phyloP scores from a whole-genome alignment of 2,329 filamentous ascomycete genomes.

The Fusarium ambrosium region DNA sequence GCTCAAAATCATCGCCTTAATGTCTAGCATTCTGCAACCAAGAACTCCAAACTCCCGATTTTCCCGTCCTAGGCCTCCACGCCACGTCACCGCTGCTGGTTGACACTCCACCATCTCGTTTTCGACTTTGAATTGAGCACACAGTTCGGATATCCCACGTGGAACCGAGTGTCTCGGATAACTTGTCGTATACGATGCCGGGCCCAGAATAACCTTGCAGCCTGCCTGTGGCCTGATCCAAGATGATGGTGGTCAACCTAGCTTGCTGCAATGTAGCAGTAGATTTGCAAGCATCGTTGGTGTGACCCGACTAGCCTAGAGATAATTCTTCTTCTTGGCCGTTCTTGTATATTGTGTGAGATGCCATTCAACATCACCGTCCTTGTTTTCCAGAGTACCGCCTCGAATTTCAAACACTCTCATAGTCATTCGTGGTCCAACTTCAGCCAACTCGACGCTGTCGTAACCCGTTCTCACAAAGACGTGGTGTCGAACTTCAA shows the following conservation, averaged over 20 bases:
- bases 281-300: background rate
- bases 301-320: slow-evolving; percentile 64
- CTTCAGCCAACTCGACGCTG: slow-evolving; percentile 88
- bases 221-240: background rate
- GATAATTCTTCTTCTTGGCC: slow-evolving; percentile 93
- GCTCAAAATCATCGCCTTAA: slow-evolving; percentile 12
- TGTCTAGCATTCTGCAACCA: slow-evolving; percentile 24
- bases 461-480: slow-evolving; percentile 95
- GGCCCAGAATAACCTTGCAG: slow-evolving; percentile 1
- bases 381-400: slow-evolving; percentile 93
- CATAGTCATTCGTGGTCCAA: slow-evolving; percentile 98
- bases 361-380: slow-evolving; percentile 97
- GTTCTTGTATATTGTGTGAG: slow-evolving; percentile 96
- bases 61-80: slow-evolving; percentile 8
- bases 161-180: slow-evolving; percentile 6
- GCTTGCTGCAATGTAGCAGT: background rate
- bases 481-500: slow-evolving; percentile 86
- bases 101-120: background rate
- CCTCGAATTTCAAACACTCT: slow-evolving; percentile 91
- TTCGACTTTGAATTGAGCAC: slow-evolving; percentile 3
- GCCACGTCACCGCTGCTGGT: slow-evolving; percentile 5
- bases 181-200: background rate
- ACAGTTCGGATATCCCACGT: background rate
- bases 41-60: slow-evolving; percentile 45
- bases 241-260: background rate